Conservation (phyloP, 2,329 filamentous ascomycete genomes). For the Paraconiothyrium sp. region DNA sequence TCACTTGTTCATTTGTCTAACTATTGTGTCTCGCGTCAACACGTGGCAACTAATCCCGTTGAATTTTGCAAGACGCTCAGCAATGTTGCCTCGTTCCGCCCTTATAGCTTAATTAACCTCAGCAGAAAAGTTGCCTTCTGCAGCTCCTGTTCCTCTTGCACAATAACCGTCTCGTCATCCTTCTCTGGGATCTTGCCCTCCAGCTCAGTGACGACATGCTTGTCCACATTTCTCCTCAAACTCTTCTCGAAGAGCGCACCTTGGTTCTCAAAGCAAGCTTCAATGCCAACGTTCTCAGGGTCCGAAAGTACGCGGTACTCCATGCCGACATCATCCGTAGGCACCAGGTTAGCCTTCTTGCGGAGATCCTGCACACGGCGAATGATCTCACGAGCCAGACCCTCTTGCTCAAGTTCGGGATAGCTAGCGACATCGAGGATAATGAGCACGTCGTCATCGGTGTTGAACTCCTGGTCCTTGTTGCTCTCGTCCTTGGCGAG, state of each 20-base stretch:
- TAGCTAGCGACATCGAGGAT: slow-evolving; percentile 87
- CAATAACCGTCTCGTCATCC: slow-evolving; percentile 67
- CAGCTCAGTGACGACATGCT: slow-evolving; percentile 68
- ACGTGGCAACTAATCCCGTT: neutral
- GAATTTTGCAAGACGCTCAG: neutral
- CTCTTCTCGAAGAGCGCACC: slow-evolving; percentile 76
- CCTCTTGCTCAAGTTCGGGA: slow-evolving; percentile 86
- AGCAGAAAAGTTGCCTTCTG: slow-evolving; percentile 83
- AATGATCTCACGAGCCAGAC: slow-evolving; percentile 89
- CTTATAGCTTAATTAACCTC: slow-evolving; percentile 75
- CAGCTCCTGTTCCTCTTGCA: slow-evolving; percentile 85
- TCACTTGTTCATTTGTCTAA: neutral
- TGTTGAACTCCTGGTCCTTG: slow-evolving; percentile 83
- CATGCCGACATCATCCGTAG: slow-evolving; percentile 96
- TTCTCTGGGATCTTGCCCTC: slow-evolving; percentile 67
- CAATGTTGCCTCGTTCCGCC: neutral
- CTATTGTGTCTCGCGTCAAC: neutral
- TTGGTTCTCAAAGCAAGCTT: slow-evolving; percentile 74
- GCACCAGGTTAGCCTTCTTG: slow-evolving; percentile 90
- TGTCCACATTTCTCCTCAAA: slow-evolving; percentile 78
- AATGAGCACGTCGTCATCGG: slow-evolving; percentile 87
- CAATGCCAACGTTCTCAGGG: slow-evolving; percentile 78
- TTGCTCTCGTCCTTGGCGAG: slow-evolving; percentile 76
- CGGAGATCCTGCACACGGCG: slow-evolving; percentile 90
- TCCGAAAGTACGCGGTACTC: slow-evolving; percentile 85